Evolutionary conservation across 352 stramenopile species (phyloP).

Genomic region (Pythium plurisporium): DNA sequence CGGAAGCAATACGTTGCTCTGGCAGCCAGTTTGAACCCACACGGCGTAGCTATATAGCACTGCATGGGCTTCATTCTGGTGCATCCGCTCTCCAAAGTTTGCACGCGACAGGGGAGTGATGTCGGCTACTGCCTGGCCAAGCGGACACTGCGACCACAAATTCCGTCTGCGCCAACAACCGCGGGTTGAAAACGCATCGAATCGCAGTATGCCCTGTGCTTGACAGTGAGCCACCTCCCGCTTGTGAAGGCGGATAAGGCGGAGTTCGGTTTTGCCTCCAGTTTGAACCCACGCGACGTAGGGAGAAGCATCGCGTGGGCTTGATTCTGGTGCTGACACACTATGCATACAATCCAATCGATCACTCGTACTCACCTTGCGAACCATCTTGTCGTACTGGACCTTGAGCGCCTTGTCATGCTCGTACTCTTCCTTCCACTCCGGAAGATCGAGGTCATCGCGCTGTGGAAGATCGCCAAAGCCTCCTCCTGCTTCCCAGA

Average conservation of each 20-base stretch:
- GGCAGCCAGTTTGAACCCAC: too few species aligned
- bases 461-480: conserved; percentile 93
- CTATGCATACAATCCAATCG: conserved; percentile 4
- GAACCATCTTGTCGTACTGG: conserved; percentile 61
- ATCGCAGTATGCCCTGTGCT: background rate
- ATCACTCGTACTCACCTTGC: conserved; percentile 77
- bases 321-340: conserved; percentile 75
- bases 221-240: conserved; percentile 18
- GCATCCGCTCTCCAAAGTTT: too few species aligned
- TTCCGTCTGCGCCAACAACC: conserved; percentile 3
- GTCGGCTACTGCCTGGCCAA: too few species aligned
- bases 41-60: too few species aligned
- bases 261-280: conserved; percentile 40
- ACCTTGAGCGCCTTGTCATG: conserved; percentile 54
- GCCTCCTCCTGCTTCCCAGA: conserved; percentile 88
- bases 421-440: conserved; percentile 59
- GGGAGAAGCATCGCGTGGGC: conserved; percentile 46
- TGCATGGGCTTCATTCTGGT: too few species aligned
- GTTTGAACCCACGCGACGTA: conserved; percentile 82
- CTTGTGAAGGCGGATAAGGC: conserved; percentile 8
- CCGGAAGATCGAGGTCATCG: conserved; percentile 53
- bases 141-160: background rate
- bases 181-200: conserved; percentile 28
- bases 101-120: too few species aligned
- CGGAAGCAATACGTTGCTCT: too few species aligned